phyloP scores from a whole-genome alignment of 192 early-diverging fungal species.

The Coemansia sp. region DNA sequence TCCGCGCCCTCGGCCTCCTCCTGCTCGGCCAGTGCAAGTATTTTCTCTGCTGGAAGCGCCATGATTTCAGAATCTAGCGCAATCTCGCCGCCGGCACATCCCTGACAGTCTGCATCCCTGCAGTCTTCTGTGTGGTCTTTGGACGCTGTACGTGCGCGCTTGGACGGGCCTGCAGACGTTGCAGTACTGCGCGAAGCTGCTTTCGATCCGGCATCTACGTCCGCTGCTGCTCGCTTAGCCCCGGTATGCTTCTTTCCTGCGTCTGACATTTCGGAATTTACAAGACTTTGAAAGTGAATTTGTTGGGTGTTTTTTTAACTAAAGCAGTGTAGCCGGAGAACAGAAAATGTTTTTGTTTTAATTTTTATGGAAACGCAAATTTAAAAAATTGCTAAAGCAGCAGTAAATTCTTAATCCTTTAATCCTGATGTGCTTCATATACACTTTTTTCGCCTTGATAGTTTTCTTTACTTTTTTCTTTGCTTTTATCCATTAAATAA shows the following conservation, averaged over 20 bases:
- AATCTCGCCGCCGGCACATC: constrained; percentile 66
- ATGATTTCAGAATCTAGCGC: constrained; percentile 24
- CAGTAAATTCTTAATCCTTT: too few species aligned
- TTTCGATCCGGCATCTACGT: neutral
- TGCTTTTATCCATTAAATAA: too few species aligned
- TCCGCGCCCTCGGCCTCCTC: constrained; percentile 30
- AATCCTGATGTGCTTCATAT: too few species aligned
- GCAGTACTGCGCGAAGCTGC: neutral
- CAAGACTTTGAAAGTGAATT: neutral
- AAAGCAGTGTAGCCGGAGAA: too few species aligned
- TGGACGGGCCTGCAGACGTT: neutral
- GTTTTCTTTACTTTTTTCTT: too few species aligned
- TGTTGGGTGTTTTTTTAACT: neutral
- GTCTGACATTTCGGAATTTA: neutral
- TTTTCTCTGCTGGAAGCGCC: constrained; percentile 31
- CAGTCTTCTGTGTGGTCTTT: constrained; percentile 59
- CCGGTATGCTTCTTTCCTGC: neutral
- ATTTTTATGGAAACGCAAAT: too few species aligned
- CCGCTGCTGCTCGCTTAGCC: constrained; percentile 18
- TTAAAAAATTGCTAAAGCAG: too few species aligned
- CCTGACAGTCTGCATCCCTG: constrained; percentile 58
- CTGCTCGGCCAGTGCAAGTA: constrained; percentile 57
- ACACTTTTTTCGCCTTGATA: too few species aligned
- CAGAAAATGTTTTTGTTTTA: too few species aligned
- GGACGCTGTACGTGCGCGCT: constrained; percentile 22